phyloP scores from a whole-genome alignment of 495 filamentous ascomycete species.

The Hyaloscypha hepaticicola region DNA sequence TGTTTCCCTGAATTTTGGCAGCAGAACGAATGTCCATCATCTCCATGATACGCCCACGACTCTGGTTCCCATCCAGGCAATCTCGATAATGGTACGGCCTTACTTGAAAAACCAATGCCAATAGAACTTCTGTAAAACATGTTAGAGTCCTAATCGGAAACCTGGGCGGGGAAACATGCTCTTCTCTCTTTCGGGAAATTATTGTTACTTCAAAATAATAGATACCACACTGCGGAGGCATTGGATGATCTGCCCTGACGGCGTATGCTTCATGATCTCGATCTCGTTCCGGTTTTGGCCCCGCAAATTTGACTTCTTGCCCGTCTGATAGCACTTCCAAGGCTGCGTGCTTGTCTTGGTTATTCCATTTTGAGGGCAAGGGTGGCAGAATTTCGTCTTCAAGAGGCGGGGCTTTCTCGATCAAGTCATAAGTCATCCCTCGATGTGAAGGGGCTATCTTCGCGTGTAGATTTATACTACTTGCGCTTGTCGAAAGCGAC shows the following conservation, averaged over 20 bases:
- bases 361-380: conserved; percentile 82
- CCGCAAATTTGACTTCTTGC: conserved; percentile 71
- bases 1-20: conserved; percentile 64
- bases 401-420: conserved; percentile 67
- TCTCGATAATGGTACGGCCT: conserved; percentile 71
- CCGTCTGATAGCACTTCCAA: conserved; percentile 77
- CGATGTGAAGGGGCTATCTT: conserved; percentile 69
- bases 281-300: conserved; percentile 38
- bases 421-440: conserved; percentile 81
- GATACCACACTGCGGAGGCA: conserved; percentile 89
- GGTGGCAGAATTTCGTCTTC: conserved; percentile 59
- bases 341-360: conserved; percentile 66
- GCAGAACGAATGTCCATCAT: conserved; percentile 87
- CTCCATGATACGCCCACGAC: conserved; percentile 96
- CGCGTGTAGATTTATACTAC: conserved; percentile 62
- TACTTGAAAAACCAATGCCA: conserved; percentile 81
- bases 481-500: conserved; percentile 62
- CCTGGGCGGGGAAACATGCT: conserved; percentile 54
- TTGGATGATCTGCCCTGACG: conserved; percentile 81
- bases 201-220: conserved; percentile 98
- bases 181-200: conserved; percentile 78
- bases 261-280: conserved; percentile 80
- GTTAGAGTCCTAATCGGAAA: conserved; percentile 13
- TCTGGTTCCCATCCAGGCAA: conserved; percentile 94
- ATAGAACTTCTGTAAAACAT: conserved; percentile 61